Percentiles rank a stretch among this genome's conserved stretches.
Conservation (phyloP, 148 eudicot species). For the Vaccinium vitisidaea region DNA sequence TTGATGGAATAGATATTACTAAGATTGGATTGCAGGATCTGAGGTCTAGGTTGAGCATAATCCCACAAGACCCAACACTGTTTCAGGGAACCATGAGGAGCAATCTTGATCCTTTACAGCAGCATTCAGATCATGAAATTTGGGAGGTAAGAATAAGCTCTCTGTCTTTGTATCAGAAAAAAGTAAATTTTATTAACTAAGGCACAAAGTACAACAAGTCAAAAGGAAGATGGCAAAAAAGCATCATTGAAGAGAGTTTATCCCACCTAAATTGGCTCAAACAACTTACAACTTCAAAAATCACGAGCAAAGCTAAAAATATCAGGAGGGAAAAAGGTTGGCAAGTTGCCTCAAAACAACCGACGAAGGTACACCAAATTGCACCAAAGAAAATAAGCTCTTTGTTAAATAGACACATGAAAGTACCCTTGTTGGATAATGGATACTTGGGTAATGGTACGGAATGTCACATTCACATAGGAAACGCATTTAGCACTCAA, state of each 20-base stretch:
- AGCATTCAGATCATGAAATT: constrained; percentile 65
- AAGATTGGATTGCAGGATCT: constrained; percentile 71
- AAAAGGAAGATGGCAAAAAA: no score
- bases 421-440: neutral
- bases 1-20: constrained; percentile 72
- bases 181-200: no score
- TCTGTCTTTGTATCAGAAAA: neutral
- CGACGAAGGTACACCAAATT: no score
- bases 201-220: no score
- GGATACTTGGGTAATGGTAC: neutral
- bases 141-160: constrained; percentile 62
- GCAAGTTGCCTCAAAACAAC: no score
- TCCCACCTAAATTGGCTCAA: no score
- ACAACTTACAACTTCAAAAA: no score
- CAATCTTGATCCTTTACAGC: constrained; percentile 74
- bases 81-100: constrained; percentile 84
- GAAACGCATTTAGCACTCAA: neutral
- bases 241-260: no score
- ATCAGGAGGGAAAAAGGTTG: no score
- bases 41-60: constrained; percentile 81
- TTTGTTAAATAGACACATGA: neutral
- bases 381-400: neutral
- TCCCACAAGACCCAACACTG: constrained; percentile 91
- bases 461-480: neutral
- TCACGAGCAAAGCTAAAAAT: no score